Evolutionary conservation across 805 yeast genomes (phyloP).

Genomic region (Saccharomycopsis schoenii): DNA sequence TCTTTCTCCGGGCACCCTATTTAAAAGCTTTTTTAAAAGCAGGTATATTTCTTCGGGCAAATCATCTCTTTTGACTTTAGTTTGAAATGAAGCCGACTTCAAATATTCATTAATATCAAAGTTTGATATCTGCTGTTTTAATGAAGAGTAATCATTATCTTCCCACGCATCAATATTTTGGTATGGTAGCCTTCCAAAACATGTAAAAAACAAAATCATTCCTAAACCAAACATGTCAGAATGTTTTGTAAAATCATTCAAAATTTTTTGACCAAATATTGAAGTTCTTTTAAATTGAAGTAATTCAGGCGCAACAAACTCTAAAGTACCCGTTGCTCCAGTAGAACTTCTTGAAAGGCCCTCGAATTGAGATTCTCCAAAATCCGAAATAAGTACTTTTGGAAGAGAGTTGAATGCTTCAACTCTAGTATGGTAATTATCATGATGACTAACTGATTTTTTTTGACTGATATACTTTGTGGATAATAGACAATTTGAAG

Average conservation of each 20-base stretch:
- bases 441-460: slow-evolving; percentile 16
- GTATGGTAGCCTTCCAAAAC: slow-evolving; percentile 67
- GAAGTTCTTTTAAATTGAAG: slow-evolving; percentile 26
- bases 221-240: slow-evolving; percentile 82
- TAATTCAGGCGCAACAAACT: slow-evolving; percentile 81
- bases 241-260: slow-evolving; percentile 52
- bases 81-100: slow-evolving; percentile 16
- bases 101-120: slow-evolving; percentile 22
- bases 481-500: slow-evolving; percentile 68
- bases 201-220: slow-evolving; percentile 64
- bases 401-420: slow-evolving; percentile 34
- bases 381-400: slow-evolving; percentile 71
- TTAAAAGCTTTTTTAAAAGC: slow-evolving; percentile 32
- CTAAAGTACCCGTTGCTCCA: slow-evolving; percentile 83
- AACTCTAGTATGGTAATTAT: not conserved
- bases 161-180: slow-evolving; percentile 15
- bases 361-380: slow-evolving; percentile 78
- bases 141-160: slow-evolving; percentile 24
- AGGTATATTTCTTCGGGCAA: slow-evolving; percentile 25
- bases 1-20: slow-evolving; percentile 29
- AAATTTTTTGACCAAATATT: slow-evolving; percentile 19
- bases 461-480: slow-evolving; percentile 18
- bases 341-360: slow-evolving; percentile 57
- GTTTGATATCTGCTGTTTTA: slow-evolving; percentile 28
- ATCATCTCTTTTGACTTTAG: slow-evolving; percentile 24